phyloP scores from a whole-genome alignment of 495 filamentous ascomycete species.

The Parachaetomium inaequale region DNA sequence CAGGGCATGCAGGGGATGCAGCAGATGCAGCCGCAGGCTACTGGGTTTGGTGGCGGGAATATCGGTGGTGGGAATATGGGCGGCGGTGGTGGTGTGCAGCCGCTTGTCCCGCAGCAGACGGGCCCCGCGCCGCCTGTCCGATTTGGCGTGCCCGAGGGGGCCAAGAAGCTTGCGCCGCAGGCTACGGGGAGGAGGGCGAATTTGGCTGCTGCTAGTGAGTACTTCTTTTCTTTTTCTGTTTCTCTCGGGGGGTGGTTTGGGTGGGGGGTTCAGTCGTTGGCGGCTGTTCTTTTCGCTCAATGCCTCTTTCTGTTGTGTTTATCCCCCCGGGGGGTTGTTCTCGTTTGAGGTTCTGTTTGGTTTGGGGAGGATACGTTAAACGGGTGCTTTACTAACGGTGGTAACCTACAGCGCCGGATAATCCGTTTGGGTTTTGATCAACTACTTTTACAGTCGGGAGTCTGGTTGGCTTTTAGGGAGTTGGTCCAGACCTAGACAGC shows the following conservation, averaged over 20 bases:
- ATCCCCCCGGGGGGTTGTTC: too few relatives aligned
- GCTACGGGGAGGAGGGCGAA: slow-evolving; percentile 88
- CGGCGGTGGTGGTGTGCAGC: slow-evolving; percentile 23
- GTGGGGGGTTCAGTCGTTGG: too few relatives aligned
- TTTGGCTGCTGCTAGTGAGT: slow-evolving; percentile 91
- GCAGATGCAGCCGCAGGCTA: slow-evolving; percentile 53
- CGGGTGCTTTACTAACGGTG: neutral
- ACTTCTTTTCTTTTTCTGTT: slow-evolving; percentile 18
- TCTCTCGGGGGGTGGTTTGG: too few relatives aligned
- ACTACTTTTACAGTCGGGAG: neutral
- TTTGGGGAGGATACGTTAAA: neutral
- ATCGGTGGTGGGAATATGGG: slow-evolving; percentile 23
- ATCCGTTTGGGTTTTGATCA: slow-evolving; percentile 27
- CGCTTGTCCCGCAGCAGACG: slow-evolving; percentile 82
- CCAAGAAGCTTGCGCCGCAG: slow-evolving; percentile 79
- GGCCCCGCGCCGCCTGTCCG: slow-evolving; percentile 87
- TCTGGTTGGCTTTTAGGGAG: neutral
- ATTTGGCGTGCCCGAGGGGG: slow-evolving; percentile 71
- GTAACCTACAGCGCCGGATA: slow-evolving; percentile 22
- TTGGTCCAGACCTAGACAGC: neutral
- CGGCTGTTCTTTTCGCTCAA: too few relatives aligned
- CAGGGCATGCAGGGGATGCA: slow-evolving; percentile 52
- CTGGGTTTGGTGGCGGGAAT: slow-evolving; percentile 45
- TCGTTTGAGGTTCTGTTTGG: slow-evolving; percentile 3
- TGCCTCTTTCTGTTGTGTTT: too few relatives aligned